phyloP scores from a whole-genome alignment of 352 stramenopile genomes.

The Bremia lactucae region DNA sequence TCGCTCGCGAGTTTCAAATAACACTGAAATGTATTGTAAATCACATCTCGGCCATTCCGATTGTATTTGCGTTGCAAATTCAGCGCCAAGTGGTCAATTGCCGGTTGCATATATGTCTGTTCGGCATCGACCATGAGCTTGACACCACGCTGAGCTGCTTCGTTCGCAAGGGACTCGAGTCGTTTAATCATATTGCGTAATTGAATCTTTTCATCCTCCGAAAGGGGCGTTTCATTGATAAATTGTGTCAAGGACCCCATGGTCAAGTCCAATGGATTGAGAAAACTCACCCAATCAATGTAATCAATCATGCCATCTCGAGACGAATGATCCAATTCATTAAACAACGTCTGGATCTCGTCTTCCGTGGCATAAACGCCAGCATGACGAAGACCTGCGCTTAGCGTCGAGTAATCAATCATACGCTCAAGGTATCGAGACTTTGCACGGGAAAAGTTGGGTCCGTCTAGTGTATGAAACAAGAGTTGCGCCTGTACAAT shows the following conservation, averaged over 20 bases:
- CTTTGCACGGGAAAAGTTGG: slow-evolving; percentile 77
- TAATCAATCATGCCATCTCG: slow-evolving; percentile 86
- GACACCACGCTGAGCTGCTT: slow-evolving; percentile 59
- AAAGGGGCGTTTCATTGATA: slow-evolving; percentile 70
- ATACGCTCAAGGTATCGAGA: slow-evolving; percentile 66
- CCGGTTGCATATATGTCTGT: slow-evolving; percentile 95
- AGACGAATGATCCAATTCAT: slow-evolving; percentile 48
- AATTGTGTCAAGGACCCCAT: slow-evolving; percentile 84
- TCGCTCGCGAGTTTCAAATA: slow-evolving; percentile 92
- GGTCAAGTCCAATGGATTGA: slow-evolving; percentile 87
- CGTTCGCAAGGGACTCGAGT: slow-evolving; percentile 61
- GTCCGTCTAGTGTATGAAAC: slow-evolving; percentile 87
- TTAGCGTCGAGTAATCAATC: slow-evolving; percentile 72
- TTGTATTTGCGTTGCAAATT: slow-evolving; percentile 88
- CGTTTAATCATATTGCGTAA: slow-evolving; percentile 87
- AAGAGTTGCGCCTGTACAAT: slow-evolving; percentile 88
- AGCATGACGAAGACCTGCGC: slow-evolving; percentile 54
- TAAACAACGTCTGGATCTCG: slow-evolving; percentile 55
- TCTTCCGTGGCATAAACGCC: slow-evolving; percentile 52
- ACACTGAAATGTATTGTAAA: slow-evolving; percentile 98
- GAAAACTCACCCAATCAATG: slow-evolving; percentile 90
- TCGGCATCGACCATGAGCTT: slow-evolving; percentile 98
- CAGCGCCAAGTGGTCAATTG: slow-evolving; percentile 91
- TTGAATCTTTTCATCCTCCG: slow-evolving; percentile 81
- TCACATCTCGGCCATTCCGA: slow-evolving; percentile 64